Percentiles rank a stretch among this genome's conserved stretches.
Conservation (phyloP, 1,284 basidiomycete genomes). For the Ganoderma lingzhi region DNA sequence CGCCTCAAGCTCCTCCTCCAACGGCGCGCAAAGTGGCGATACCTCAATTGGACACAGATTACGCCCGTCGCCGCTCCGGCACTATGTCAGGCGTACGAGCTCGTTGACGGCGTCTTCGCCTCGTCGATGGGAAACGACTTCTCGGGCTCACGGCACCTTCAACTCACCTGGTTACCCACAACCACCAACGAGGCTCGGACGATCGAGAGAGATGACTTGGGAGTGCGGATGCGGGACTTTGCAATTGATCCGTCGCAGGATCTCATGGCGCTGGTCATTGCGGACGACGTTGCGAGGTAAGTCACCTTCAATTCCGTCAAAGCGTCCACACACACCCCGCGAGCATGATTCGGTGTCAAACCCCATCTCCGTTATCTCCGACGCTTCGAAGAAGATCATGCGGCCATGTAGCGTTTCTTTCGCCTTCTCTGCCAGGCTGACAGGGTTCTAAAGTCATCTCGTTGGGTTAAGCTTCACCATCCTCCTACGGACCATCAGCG, state of each 20-base stretch:
- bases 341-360: not conserved
- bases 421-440: not conserved
- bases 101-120: constrained; percentile 63
- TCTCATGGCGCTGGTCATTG: constrained; percentile 53
- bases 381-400: constrained; percentile 1
- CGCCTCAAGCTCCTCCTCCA: constrained; percentile 49
- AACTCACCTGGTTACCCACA: constrained; percentile 50
- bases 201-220: constrained; percentile 48
- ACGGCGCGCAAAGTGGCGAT: constrained; percentile 51
- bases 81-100: constrained; percentile 60
- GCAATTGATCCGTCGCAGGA: constrained; percentile 73
- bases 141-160: constrained; percentile 44
- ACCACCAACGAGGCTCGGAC: constrained; percentile 27
- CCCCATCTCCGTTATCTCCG: not conserved
- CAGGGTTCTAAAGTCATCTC: constrained; percentile 7
- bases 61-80: constrained; percentile 46
- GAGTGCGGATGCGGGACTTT: constrained; percentile 59
- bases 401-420: not conserved
- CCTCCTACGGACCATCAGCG: constrained; percentile 51
- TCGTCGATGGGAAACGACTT: constrained; percentile 44
- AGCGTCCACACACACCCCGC: not conserved
- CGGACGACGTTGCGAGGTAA: not conserved
- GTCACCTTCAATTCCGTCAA: not conserved
- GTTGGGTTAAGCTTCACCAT: constrained; percentile 27
- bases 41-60: constrained; percentile 45